A percentile compares a stretch with the other conserved stretches of the same genome.
Evolutionary conservation across 2,329 filamentous ascomycete genomes (phyloP).

Genomic region (Dactylonectria macrodidyma): DNA sequence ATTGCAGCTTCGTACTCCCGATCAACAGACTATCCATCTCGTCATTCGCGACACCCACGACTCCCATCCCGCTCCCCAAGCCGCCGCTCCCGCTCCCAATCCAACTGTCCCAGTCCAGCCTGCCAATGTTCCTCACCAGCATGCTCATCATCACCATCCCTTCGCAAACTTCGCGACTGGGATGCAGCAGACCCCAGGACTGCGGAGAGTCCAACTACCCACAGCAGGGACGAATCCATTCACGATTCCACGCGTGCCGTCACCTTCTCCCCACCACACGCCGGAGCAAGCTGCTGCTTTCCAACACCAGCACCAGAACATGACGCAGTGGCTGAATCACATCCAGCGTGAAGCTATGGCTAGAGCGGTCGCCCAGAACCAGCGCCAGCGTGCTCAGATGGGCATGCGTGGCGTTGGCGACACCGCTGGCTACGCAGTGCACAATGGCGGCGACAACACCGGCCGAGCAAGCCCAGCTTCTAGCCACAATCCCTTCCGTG

Average conservation of each 20-base stretch:
- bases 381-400: conserved; percentile 57
- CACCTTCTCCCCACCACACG: conserved; percentile 48
- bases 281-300: conserved; percentile 50
- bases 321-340: conserved; percentile 62
- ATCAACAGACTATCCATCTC: conserved; percentile 68
- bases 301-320: conserved; percentile 59
- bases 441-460: conserved; percentile 46
- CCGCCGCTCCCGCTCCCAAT: conserved; percentile 39
- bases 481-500: conserved; percentile 52
- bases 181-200: conserved; percentile 48
- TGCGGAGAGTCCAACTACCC: conserved; percentile 49
- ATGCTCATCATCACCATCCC: conserved; percentile 35
- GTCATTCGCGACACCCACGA: conserved; percentile 62
- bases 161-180: conserved; percentile 30
- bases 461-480: conserved; percentile 52
- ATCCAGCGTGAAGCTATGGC: conserved; percentile 63
- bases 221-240: conserved; percentile 46
- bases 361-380: conserved; percentile 60
- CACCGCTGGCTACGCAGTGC: conserved; percentile 35
- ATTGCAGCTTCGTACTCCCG: conserved; percentile 58
- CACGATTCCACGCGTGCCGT: conserved; percentile 51
- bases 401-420: conserved; percentile 60
- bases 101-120: conserved; percentile 43
- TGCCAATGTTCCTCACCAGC: conserved; percentile 42
- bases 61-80: conserved; percentile 43